A percentile compares a stretch with the other conserved stretches of the same genome.
Conservation (phyloP, 2,329 filamentous ascomycete species). For the Teratosphaeria gauchensis region DNA sequence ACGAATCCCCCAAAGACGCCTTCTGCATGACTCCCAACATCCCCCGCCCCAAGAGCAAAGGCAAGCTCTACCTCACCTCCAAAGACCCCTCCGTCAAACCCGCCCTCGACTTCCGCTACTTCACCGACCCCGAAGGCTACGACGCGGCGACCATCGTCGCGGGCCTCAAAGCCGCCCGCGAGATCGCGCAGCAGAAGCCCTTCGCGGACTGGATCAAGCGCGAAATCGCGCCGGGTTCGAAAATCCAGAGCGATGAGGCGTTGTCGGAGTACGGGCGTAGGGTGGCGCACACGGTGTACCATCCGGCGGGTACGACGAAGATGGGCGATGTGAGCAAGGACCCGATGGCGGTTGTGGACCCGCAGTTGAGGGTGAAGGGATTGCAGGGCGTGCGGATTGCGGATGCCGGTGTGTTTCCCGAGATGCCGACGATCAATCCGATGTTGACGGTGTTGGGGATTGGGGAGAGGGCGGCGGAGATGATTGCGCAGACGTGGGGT, state of each 20-base stretch:
- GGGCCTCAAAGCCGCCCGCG: constrained; percentile 66
- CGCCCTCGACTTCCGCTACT: constrained; percentile 80
- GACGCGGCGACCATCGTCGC: constrained; percentile 73
- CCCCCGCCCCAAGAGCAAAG: constrained; percentile 68
- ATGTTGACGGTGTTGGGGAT: constrained; percentile 82
- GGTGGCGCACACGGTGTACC: constrained; percentile 81
- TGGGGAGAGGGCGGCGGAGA: constrained; percentile 74
- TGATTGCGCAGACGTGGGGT: constrained; percentile 65
- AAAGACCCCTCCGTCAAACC: constrained; percentile 68
- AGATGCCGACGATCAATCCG: constrained; percentile 78
- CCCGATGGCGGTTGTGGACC: constrained; percentile 69
- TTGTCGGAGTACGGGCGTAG: constrained; percentile 72
- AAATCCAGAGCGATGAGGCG: constrained; percentile 66
- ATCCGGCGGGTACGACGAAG: constrained; percentile 80
- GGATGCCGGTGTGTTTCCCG: constrained; percentile 80
- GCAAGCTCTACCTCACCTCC: constrained; percentile 67
- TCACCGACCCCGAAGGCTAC: constrained; percentile 77
- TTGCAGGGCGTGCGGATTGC: constrained; percentile 68
- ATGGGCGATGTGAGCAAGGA: constrained; percentile 69
- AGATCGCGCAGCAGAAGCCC: constrained; percentile 63
- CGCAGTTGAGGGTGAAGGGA: constrained; percentile 60
- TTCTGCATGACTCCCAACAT: constrained; percentile 95
- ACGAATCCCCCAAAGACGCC: constrained; percentile 59
- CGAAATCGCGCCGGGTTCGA: constrained; percentile 69
- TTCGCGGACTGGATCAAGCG: constrained; percentile 77